Conservation (phyloP, 2,329 filamentous ascomycete genomes). For the Byssoonygena ceratinophila region DNA sequence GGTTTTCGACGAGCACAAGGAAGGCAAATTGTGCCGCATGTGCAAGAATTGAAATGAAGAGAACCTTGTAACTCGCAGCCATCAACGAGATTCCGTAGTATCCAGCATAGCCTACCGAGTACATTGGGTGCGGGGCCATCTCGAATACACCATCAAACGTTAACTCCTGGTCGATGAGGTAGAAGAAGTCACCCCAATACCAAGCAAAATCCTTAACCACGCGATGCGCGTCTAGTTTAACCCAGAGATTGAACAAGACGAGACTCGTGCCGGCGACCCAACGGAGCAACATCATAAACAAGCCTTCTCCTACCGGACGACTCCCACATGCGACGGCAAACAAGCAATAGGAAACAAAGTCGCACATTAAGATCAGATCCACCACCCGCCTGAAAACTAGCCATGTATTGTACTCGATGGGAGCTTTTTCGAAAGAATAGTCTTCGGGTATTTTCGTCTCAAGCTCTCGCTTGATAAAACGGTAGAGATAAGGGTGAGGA, state of each 20-base stretch:
- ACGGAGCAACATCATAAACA: slow-evolving; percentile 58
- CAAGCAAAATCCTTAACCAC: slow-evolving; percentile 98
- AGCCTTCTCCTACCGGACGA: slow-evolving; percentile 60
- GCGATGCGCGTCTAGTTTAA: slow-evolving; percentile 92
- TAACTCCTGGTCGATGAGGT: slow-evolving; percentile 90
- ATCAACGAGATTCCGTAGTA: slow-evolving; percentile 98
- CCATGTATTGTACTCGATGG: slow-evolving; percentile 98
- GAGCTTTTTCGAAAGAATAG: slow-evolving; percentile 85
- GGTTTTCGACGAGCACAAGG: slow-evolving; percentile 82
- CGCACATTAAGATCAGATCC: slow-evolving; percentile 96
- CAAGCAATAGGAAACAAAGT: slow-evolving; percentile 92
- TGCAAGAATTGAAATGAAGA: slow-evolving; percentile 91
- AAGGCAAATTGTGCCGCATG: slow-evolving; percentile 93
- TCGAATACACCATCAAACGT: slow-evolving; percentile 99
- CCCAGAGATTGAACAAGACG: slow-evolving; percentile 93
- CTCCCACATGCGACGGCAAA: slow-evolving; percentile 84
- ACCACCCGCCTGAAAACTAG: slow-evolving; percentile 89
- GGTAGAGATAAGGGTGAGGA: slow-evolving; percentile 70
- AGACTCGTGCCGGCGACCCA: slow-evolving; percentile 70
- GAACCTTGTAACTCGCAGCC: slow-evolving; percentile 92
- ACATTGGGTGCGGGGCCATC: slow-evolving; percentile 98
- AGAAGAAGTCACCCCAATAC: slow-evolving; percentile 99
- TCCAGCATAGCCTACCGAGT: slow-evolving; percentile 92
- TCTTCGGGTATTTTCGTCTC: slow-evolving; percentile 90
- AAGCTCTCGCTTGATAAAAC: slow-evolving; percentile 74